Percentiles rank a stretch among this genome's conserved stretches.
Evolutionary conservation across 225 moss, liverwort and hornwort species (phyloP).

Genomic region (Climacium dendroides): DNA sequence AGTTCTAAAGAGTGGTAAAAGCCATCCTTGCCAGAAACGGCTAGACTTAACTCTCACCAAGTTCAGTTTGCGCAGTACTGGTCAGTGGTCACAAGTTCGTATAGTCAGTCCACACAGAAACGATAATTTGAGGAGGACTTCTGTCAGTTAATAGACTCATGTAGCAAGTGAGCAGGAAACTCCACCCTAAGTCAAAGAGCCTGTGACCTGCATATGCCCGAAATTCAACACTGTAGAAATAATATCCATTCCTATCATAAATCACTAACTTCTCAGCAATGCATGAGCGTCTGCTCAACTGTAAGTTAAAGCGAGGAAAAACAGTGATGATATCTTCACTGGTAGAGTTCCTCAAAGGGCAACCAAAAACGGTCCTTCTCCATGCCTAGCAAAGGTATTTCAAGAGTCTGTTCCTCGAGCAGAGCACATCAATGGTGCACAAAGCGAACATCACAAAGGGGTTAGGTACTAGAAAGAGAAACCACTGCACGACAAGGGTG

Average conservation of each 20-base stretch:
- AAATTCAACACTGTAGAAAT: neutral
- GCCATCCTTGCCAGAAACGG: neutral
- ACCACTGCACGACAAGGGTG: neutral
- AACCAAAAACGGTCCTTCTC: neutral
- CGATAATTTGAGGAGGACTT: neutral
- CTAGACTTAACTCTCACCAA: neutral
- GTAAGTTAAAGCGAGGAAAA: neutral
- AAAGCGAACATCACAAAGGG: no score
- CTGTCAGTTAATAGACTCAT: neutral
- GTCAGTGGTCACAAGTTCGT: neutral
- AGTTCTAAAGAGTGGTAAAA: neutral
- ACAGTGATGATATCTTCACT: no score
- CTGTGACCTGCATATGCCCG: neutral
- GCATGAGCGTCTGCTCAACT: neutral
- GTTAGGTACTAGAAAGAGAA: neutral
- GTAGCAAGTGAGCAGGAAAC: neutral
- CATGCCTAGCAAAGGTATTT: neutral
- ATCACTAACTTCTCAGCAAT: neutral
- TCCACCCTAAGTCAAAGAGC: neutral
- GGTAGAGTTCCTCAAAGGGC: neutral
- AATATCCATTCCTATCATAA: neutral
- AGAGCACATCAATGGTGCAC: neutral
- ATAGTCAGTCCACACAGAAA: neutral
- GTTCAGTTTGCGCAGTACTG: neutral
- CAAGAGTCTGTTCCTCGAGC: neutral